Conservation (phyloP, 495 filamentous ascomycete genomes). For the Daldinia decipiens region DNA sequence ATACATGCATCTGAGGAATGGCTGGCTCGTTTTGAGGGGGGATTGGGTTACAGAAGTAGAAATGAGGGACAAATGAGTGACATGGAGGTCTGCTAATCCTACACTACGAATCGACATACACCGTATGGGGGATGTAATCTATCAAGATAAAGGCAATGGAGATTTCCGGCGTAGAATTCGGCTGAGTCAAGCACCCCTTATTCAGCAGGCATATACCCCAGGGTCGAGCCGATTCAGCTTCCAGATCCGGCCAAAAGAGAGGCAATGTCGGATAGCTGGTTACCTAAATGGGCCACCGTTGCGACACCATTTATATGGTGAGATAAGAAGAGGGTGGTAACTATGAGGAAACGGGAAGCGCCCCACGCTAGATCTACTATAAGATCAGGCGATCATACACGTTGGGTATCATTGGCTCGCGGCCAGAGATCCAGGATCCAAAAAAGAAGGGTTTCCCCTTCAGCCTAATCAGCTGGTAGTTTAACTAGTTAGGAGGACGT, state of each 20-base stretch:
- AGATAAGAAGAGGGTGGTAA: constrained; percentile 33
- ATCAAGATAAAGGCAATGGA: constrained; percentile 1
- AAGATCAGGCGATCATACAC: constrained; percentile 44
- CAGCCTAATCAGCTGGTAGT: constrained; percentile 36
- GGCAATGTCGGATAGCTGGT: constrained; percentile 29
- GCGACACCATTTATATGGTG: constrained; percentile 23
- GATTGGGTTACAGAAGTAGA: constrained; percentile 18
- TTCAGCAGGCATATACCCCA: constrained; percentile 12
- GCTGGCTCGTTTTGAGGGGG: constrained; percentile 24
- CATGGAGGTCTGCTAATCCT: constrained; percentile 12
- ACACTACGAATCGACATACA: neutral
- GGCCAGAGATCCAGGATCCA: constrained; percentile 37
- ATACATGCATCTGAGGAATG: constrained; percentile 30
- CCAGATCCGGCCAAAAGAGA: constrained; percentile 35
- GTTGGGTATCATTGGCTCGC: constrained; percentile 39
- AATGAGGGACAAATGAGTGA: neutral
- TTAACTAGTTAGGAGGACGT: constrained; percentile 16
- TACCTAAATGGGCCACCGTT: constrained; percentile 35
- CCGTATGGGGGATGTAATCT: neutral
- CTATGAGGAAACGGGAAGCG: constrained; percentile 33
- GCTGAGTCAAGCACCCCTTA: constrained; percentile 26
- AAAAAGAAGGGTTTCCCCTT: constrained; percentile 23
- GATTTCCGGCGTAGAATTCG: constrained; percentile 6
- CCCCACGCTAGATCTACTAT: constrained; percentile 44
- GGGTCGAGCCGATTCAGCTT: constrained; percentile 35